Evolutionary conservation across 768 basidiomycete genomes (phyloP).

Genomic region (Jaapia argillacea): DNA sequence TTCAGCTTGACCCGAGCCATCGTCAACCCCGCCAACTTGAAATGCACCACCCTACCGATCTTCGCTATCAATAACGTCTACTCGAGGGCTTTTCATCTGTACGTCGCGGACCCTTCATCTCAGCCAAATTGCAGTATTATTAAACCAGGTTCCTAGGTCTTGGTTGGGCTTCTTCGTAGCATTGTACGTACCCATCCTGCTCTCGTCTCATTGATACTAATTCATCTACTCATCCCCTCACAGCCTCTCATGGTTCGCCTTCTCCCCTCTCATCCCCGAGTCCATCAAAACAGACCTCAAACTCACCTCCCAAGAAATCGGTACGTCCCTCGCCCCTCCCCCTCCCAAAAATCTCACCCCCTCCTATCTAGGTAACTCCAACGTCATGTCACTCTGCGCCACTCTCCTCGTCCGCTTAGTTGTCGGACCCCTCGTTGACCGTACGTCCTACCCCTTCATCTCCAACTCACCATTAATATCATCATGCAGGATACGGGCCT

Average conservation of each 20-base stretch:
- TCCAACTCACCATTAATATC: neutral
- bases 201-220: neutral
- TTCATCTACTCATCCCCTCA: neutral
- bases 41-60: constrained; percentile 41
- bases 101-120: constrained; percentile 8
- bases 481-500: constrained; percentile 30
- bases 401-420: constrained; percentile 39
- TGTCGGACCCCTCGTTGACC: constrained; percentile 41
- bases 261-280: constrained; percentile 49
- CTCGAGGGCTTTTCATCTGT: constrained; percentile 40
- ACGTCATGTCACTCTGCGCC: constrained; percentile 33
- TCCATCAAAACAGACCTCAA: constrained; percentile 43
- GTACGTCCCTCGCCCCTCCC: constrained; percentile 12
- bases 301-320: constrained; percentile 35
- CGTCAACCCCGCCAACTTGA: constrained; percentile 41
- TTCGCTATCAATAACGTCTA: constrained; percentile 38
- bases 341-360: constrained; percentile 4
- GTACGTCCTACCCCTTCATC: constrained; percentile 11
- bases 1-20: no score
- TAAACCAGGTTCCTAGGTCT: constrained; percentile 8
- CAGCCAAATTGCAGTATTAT: neutral
- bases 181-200: constrained; percentile 18
- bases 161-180: constrained; percentile 42
- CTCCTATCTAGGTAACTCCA: constrained; percentile 34
- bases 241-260: constrained; percentile 44